Conservation (phyloP, 2,329 filamentous ascomycete genomes). For the Penicillium frequentans region DNA sequence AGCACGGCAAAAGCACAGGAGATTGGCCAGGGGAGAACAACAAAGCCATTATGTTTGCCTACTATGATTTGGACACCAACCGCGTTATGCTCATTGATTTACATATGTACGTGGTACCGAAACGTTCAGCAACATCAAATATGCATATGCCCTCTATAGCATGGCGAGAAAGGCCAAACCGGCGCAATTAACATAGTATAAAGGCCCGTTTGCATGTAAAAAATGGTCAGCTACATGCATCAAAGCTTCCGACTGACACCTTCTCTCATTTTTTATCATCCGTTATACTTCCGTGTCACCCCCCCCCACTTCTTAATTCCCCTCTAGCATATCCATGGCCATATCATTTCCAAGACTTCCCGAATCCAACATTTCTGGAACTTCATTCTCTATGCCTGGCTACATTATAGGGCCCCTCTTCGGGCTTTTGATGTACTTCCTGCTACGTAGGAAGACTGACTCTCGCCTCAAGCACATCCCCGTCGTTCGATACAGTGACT, state of each 20-base stretch:
- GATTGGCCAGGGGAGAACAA: too few relatives aligned
- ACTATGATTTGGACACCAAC: too few relatives aligned
- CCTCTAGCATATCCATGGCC: not conserved
- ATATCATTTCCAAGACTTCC: not conserved
- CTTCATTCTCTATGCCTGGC: slow-evolving; percentile 3
- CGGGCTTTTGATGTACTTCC: slow-evolving; percentile 8
- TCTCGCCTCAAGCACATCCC: slow-evolving; percentile 21
- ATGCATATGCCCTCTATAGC: too few relatives aligned
- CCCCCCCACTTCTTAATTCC: not conserved
- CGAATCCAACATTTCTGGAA: not conserved
- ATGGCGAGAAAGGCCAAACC: too few relatives aligned
- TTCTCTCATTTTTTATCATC: slow-evolving; percentile 11
- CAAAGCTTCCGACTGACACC: not conserved
- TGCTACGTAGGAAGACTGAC: slow-evolving; percentile 7
- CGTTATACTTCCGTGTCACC: slow-evolving; percentile 17
- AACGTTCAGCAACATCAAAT: too few relatives aligned
- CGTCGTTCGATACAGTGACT: slow-evolving; percentile 19
- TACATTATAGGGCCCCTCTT: slow-evolving; percentile 9
- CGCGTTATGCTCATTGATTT: too few relatives aligned
- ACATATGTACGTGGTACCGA: too few relatives aligned
- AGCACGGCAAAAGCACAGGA: too few relatives aligned
- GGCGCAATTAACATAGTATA: too few relatives aligned
- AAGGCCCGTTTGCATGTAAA: too few relatives aligned
- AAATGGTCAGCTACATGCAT: too few relatives aligned
- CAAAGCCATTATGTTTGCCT: too few relatives aligned